Percentiles rank a stretch among this genome's conserved stretches.
Conservation (phyloP, 2,329 filamentous ascomycete species). For the Exophiala bonariae region DNA sequence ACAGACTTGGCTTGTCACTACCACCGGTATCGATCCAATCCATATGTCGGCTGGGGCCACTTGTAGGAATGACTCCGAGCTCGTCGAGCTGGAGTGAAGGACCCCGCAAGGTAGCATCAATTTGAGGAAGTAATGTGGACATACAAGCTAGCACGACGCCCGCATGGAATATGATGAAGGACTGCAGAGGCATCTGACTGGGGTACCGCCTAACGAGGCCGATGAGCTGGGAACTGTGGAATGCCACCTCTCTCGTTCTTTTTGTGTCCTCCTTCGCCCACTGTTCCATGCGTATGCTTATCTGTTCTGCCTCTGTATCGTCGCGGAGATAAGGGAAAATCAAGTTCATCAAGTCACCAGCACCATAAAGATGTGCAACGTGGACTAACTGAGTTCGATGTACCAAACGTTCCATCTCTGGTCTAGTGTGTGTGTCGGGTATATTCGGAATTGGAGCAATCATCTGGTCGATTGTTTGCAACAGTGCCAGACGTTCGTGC, state of each 20-base stretch:
- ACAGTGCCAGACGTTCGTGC: too few species aligned
- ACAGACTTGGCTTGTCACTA: too few species aligned
- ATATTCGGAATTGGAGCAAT: background rate
- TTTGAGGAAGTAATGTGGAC: background rate
- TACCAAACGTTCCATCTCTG: background rate
- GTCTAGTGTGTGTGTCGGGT: background rate
- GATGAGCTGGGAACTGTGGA: slow-evolving; percentile 3
- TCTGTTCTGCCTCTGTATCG: background rate
- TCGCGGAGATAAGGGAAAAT: background rate
- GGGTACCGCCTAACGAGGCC: background rate
- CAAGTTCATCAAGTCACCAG: slow-evolving; percentile 6
- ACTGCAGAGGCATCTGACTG: background rate
- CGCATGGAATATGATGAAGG: slow-evolving; percentile 6
- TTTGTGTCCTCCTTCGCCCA: background rate
- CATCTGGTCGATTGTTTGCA: background rate
- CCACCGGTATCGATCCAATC: too few species aligned
- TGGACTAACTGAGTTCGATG: background rate
- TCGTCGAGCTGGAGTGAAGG: background rate
- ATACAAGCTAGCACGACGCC: slow-evolving; percentile 1
- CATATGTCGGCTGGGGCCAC: too few species aligned
- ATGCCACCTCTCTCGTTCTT: background rate
- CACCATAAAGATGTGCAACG: slow-evolving; percentile 4
- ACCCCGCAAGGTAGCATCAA: background rate
- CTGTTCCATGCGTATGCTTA: background rate
- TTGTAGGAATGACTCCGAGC: too few species aligned